Evolutionary conservation across 2,329 filamentous ascomycete genomes (phyloP).

Genomic region (Cladorrhinum sp.): DNA sequence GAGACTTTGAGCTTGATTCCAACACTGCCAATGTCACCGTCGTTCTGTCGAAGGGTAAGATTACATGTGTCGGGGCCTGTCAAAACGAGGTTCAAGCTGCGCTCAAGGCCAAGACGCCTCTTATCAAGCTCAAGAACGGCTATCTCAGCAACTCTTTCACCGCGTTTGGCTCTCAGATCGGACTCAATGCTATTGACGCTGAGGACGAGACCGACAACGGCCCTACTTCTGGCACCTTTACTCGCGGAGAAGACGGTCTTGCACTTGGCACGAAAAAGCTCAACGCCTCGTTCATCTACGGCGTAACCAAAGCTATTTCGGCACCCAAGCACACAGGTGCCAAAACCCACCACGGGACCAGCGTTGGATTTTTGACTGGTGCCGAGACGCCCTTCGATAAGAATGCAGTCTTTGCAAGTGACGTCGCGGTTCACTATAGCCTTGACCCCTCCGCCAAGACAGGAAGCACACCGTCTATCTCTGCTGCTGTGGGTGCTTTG

Average conservation of each 20-base stretch:
- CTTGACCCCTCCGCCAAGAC: constrained; percentile 47
- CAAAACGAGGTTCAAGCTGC: constrained; percentile 40
- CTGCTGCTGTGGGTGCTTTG: constrained; percentile 51
- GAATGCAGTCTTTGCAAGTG: constrained; percentile 51
- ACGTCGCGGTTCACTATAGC: constrained; percentile 58
- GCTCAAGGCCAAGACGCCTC: constrained; percentile 21
- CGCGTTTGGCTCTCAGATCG: constrained; percentile 58
- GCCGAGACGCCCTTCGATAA: constrained; percentile 45
- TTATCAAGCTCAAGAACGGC: constrained; percentile 54
- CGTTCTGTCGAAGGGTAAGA: constrained; percentile 49
- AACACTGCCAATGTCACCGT: constrained; percentile 41
- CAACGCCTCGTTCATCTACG: constrained; percentile 49
- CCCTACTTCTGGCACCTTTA: constrained; percentile 46
- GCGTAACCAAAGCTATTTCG: constrained; percentile 57
- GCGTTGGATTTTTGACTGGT: constrained; percentile 56
- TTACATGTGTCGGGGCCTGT: constrained; percentile 57
- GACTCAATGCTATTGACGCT: constrained; percentile 60
- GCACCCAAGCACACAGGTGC: constrained; percentile 47
- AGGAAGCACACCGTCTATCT: constrained; percentile 47
- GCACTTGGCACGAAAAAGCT: constrained; percentile 56
- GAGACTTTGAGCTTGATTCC: constrained; percentile 31
- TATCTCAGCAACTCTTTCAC: constrained; percentile 60
- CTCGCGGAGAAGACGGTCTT: constrained; percentile 57
- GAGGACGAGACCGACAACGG: constrained; percentile 56
- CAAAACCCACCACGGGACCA: constrained; percentile 52